Base-by-base conservation (phyloP, 225 moss, liverwort and hornwort genomes). In the Anthoceros angustus region DNA sequence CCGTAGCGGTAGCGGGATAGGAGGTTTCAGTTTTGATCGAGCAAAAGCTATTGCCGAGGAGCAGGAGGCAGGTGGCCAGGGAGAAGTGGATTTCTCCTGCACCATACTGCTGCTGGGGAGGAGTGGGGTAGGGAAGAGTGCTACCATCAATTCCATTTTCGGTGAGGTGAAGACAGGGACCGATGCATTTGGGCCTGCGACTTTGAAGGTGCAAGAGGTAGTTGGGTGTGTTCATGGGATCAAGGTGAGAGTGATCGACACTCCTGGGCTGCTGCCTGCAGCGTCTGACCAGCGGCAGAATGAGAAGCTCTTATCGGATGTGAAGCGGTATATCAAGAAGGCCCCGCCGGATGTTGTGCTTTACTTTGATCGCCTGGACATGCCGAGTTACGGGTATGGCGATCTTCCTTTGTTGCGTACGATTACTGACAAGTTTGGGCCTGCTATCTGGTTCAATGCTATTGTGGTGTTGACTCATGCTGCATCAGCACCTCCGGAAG, bases 91-190 rank as follows among this genome's bases (percentile, higher is more conserved):
- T 62, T 95, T 95, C 32, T 78, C 80, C 16, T 95, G 90, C 80
- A 95, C 90, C 0, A 90, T 95, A 60, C 78, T 95, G 77, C 75
- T 95, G 16, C 70, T 95, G 1, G 94, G 94, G 21, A 95, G 90
- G 82, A 95, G 90, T 0, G 90, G 94, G 8, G 94, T 95, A 42
- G 94, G 94, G 18, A 95, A 95, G 72, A 88, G 88, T 74, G 90
- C 90, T 0, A 95, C 94, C 25, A 86, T 95, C 25, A 95, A 95
- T 71, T 95, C 94, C 45, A 90, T 95, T 64, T 95, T 95, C 43
- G 94, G 90, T 72, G 88, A 90, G 64, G 73, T 73, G 32, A 90
- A 85, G 68, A 80, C 88, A n/a, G 77, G 72, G 20, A 95, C 94
- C 3, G 86, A 86, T 76, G 90, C 94, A 7, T 90, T 83, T 61